Conservation (phyloP, 441 rosid species). For the Jatropha podagrica region DNA sequence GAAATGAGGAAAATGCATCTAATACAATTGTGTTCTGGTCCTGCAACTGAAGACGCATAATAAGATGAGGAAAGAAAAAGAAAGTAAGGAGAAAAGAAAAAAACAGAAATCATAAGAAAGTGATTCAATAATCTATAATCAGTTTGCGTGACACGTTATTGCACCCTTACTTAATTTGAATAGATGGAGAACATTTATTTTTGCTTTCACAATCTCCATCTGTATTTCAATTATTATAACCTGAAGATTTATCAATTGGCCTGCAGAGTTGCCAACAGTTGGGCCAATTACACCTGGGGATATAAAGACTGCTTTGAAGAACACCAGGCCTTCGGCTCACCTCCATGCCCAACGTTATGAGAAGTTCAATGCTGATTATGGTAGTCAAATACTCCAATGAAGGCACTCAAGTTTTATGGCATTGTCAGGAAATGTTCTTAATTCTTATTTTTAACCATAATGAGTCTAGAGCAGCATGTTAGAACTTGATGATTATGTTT, state of each 20-base stretch:
- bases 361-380: slow-evolving; percentile 82
- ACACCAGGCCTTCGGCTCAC: slow-evolving; percentile 92
- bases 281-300: slow-evolving; percentile 69
- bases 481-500: no score
- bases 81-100: neutral
- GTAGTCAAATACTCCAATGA: slow-evolving; percentile 77
- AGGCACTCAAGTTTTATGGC: slow-evolving; percentile 3
- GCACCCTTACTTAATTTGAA: neutral
- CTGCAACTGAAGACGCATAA: neutral
- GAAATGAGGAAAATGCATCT: neutral
- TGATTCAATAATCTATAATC: neutral
- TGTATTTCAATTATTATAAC: neutral
- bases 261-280: slow-evolving; percentile 69
- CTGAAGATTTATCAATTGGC: neutral
- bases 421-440: neutral
- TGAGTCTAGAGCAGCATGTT: neutral
- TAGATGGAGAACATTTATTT: neutral
- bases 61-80: neutral
- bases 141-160: neutral
- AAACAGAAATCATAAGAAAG: neutral
- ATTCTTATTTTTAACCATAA: neutral
- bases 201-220: neutral
- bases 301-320: slow-evolving; percentile 63
- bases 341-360: slow-evolving; percentile 76
- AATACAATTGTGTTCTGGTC: neutral